These are phyloP conservation scores for Circinella minor DNA, from an alignment of 371 early-diverging fungal genomes.

Conservation along the genomic window DNA sequence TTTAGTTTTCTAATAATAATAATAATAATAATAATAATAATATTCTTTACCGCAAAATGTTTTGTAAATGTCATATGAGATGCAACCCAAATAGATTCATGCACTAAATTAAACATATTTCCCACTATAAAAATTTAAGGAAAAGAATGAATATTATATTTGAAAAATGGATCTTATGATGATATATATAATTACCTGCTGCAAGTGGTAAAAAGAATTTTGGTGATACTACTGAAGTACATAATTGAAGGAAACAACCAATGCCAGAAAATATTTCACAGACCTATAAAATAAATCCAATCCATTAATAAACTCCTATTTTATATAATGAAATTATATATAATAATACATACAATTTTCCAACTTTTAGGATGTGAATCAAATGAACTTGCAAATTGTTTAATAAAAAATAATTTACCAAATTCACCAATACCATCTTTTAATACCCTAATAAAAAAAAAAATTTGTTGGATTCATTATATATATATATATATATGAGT, in stretches of 20 bases:
- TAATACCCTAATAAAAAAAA: conserved; percentile 45
- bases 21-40: too few relatives aligned
- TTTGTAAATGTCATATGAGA: conserved; percentile 79
- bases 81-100: conserved; percentile 71
- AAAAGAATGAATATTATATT: too few relatives aligned
- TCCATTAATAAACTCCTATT: not conserved
- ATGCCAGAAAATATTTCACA: conserved; percentile 53
- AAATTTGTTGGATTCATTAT: too few relatives aligned
- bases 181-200: conserved; percentile 33
- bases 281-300: conserved; percentile 32
- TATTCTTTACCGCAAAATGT: conserved; percentile 62
- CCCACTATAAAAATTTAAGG: conserved; percentile 41
- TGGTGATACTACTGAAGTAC: conserved; percentile 58
- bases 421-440: conserved; percentile 77
- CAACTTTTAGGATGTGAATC: conserved; percentile 79
- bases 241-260: conserved; percentile 67
- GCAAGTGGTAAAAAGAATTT: conserved; percentile 66
- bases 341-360: conserved; percentile 60
- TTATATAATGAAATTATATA: not conserved
- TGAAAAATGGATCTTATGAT: too few relatives aligned
- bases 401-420: conserved; percentile 77
- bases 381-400: conserved; percentile 69
- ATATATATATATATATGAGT: too few relatives aligned
- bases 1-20: not conserved
- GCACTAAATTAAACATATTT: conserved; percentile 64